Evolutionary conservation across 805 yeast genomes (phyloP).

Genomic region (Kurtzmaniella cleridarum): DNA sequence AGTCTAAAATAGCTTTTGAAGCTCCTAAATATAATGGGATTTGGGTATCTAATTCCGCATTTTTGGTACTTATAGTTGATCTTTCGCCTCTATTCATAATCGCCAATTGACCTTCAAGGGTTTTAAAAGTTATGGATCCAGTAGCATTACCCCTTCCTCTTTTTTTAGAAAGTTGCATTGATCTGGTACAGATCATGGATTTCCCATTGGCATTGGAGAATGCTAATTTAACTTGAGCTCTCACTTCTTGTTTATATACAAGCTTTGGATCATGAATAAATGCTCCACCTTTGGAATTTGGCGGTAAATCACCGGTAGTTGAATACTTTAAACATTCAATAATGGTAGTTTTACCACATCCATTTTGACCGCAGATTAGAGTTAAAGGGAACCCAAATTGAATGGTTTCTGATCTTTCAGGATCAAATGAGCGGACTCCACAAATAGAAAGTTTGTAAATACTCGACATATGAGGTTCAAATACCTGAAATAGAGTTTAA

Average conservation of each 20-base stretch:
- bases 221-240: conserved; percentile 87
- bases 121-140: conserved; percentile 59
- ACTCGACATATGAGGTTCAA: conserved; percentile 26
- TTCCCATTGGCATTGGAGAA: conserved; percentile 68
- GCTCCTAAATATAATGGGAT: conserved; percentile 86
- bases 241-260: conserved; percentile 67
- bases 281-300: conserved; percentile 93
- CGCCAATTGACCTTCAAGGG: conserved; percentile 83
- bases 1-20: conserved; percentile 79
- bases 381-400: conserved; percentile 89
- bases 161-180: conserved; percentile 69
- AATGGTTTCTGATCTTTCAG: conserved; percentile 78
- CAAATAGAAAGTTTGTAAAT: conserved; percentile 49
- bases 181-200: conserved; percentile 81
- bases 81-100: conserved; percentile 63
- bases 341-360: conserved; percentile 94
- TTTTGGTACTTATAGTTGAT: conserved; percentile 71
- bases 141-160: conserved; percentile 36
- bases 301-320: conserved; percentile 94
- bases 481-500: no score
- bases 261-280: conserved; percentile 90
- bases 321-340: conserved; percentile 92
- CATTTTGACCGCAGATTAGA: conserved; percentile 90
- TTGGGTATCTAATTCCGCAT: conserved; percentile 75
- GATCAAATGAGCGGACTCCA: conserved; percentile 89